A percentile compares a stretch with the other conserved stretches of the same genome.
Evolutionary conservation across 306 rosid genomes (phyloP).

Genomic region (Inga oerstediana): DNA sequence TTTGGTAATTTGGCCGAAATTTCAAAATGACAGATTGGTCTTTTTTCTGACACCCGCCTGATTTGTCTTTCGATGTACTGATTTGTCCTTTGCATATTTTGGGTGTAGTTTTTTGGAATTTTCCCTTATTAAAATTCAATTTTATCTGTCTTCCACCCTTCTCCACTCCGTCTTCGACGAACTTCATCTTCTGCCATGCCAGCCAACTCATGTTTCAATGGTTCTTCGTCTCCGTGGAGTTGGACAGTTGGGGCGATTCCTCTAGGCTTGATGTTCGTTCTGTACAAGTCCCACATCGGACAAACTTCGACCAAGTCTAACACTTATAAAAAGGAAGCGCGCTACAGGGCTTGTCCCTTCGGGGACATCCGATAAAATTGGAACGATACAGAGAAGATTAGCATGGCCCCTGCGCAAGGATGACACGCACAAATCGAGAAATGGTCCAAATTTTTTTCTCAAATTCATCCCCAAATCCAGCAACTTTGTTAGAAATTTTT

Average conservation of each 20-base stretch:
- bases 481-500: too few species aligned
- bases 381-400: slow-evolving; percentile 27
- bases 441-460: background rate
- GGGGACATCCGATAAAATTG: slow-evolving; percentile 24
- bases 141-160: too few species aligned
- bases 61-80: too few species aligned
- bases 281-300: background rate
- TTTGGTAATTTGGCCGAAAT: too few species aligned
- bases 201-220: background rate
- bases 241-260: background rate
- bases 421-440: slow-evolving; percentile 17
- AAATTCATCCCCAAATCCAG: background rate
- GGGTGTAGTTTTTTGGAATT: too few species aligned
- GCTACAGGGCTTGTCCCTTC: background rate
- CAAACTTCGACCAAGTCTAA: rapidly evolving
- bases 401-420: slow-evolving; percentile 21
- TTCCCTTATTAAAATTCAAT: too few species aligned
- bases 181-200: background rate
- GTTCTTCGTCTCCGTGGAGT: background rate
- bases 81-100: too few species aligned
- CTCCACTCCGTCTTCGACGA: background rate
- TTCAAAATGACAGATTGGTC: too few species aligned
- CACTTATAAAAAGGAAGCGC: background rate
- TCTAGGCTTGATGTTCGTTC: background rate
- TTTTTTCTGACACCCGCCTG: too few species aligned